Evolutionary conservation across 768 basidiomycete species (phyloP).

Genomic region (Mycena galericulata): DNA sequence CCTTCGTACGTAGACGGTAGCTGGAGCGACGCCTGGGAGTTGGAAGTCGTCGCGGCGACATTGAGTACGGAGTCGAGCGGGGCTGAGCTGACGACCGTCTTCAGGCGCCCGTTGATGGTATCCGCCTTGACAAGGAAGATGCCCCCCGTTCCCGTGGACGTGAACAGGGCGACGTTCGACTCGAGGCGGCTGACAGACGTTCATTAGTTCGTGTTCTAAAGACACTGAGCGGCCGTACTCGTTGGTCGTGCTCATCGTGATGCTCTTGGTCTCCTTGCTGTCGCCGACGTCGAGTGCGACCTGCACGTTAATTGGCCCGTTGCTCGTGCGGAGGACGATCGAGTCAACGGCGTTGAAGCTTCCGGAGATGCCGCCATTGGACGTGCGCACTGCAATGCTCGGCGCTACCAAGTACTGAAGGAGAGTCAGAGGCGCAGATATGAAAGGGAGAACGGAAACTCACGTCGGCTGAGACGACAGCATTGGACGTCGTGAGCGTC

Average conservation of each 20-base stretch:
- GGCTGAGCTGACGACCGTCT: conserved; percentile 41
- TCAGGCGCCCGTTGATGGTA: conserved; percentile 45
- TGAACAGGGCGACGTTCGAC: conserved; percentile 46
- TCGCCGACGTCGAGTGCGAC: conserved; percentile 51
- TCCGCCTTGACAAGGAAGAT: conserved; percentile 46
- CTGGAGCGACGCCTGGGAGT: conserved; percentile 38
- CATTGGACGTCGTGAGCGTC: conserved; percentile 42
- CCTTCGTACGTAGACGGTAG: conserved; percentile 58
- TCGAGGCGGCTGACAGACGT: conserved; percentile 46
- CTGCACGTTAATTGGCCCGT: conserved; percentile 52
- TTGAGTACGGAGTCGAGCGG: conserved; percentile 52
- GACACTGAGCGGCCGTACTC: conserved; percentile 44
- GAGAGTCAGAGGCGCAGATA: neutral
- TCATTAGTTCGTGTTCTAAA: too few relatives aligned
- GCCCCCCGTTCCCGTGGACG: conserved; percentile 43
- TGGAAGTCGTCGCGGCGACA: conserved; percentile 44
- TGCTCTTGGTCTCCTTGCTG: conserved; percentile 37
- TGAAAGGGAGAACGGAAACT: neutral
- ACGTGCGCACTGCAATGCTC: conserved; percentile 41
- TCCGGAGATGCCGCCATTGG: conserved; percentile 58
- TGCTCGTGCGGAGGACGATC: conserved; percentile 54
- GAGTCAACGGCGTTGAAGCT: conserved; percentile 50
- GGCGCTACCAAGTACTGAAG: conserved; percentile 48
- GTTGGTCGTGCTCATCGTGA: conserved; percentile 54
- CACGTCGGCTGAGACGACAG: conserved; percentile 15